Base-by-base conservation (phyloP, 306 rosid genomes). In the Morella rubra region DNA sequence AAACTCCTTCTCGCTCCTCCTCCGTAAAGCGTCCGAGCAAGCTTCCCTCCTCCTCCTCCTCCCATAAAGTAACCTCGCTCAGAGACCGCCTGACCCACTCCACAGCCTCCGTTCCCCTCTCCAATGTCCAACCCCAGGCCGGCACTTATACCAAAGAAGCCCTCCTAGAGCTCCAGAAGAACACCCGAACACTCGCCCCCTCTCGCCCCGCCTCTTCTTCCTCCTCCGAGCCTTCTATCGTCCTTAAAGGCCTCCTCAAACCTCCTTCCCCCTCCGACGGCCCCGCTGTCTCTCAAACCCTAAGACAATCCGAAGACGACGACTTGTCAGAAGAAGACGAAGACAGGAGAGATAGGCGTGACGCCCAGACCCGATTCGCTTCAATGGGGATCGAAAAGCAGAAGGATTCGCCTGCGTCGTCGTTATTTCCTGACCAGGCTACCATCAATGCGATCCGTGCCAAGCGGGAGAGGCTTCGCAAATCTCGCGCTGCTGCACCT, bases 101-200 rank as follows among this genome's bases (percentile, higher is more conserved):
- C 32, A 60, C 93, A 24, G 62, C 88, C 4, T 60, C 46, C 74
- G 42, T 87, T 3, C 37, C 37, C 37, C 37, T 32, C 32, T 92
- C 97, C 77, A 92, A 92, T 47, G 97, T 95, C 68, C 96, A 89
- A 51, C 98, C 98, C 13, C 97, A 86, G 79, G 98, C 97, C 8
- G 97, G 98, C 12, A 85, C 81, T 20, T 95, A 95, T 82, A 95
- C 98, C 75, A 88, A 84, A 72, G 97, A 94, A 81, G 88, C 97
- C 7, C 97, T 94, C 72, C 96, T 83, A 3, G 96, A 92, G 82
- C 95, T 94, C 15, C 98, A 92, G 90, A 95, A 95, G 89, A 92
- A 92, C 78, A 89, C 98, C 4, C 91, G 97, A 82, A 95, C 96
- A 72, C 85, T 95, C 20, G 93, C 86, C 53, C 85, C 37, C 37